phyloP scores from a whole-genome alignment of 371 early-diverging fungal genomes.

The Lichtheimia hyalospora region DNA sequence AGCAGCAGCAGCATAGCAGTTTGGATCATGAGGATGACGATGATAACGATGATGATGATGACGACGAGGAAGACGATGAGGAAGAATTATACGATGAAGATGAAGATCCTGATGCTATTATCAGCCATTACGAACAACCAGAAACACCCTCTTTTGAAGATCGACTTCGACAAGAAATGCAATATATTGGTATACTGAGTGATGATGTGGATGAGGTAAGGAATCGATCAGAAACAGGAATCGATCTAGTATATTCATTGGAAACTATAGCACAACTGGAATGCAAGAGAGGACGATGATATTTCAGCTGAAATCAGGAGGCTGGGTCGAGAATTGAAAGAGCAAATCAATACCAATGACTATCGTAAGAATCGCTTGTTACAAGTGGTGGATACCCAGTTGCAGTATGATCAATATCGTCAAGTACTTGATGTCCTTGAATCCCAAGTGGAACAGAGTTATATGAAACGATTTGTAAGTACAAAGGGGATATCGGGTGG shows the following conservation, averaged over 20 bases:
- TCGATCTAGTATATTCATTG: neutral
- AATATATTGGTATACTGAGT: constrained; percentile 75
- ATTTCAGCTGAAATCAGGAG: constrained; percentile 71
- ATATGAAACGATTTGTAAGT: constrained; percentile 81
- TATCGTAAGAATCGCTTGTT: constrained; percentile 66
- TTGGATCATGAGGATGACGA: constrained; percentile 24
- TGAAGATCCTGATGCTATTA: constrained; percentile 1
- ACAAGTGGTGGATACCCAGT: constrained; percentile 68
- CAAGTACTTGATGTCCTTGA: constrained; percentile 86
- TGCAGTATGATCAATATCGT: constrained; percentile 87
- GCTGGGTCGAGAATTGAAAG: constrained; percentile 71
- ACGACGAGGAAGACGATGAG: constrained; percentile 14
- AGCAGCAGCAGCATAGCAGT: constrained; percentile 10
- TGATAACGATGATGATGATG: constrained; percentile 17
- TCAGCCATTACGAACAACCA: constrained; percentile 3
- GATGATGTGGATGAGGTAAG: constrained; percentile 74
- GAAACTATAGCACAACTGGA: constrained; percentile 57
- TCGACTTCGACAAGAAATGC: constrained; percentile 77
- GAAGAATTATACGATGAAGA: neutral
- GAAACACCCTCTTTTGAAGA: constrained; percentile 62
- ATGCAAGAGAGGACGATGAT: constrained; percentile 79
- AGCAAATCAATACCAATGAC: constrained; percentile 67
- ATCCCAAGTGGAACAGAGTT: constrained; percentile 83
- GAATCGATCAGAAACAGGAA: neutral
- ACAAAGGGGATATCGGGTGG: neutral